Conservation (phyloP, 306 rosid genomes). For the Medicago ruthenica region DNA sequence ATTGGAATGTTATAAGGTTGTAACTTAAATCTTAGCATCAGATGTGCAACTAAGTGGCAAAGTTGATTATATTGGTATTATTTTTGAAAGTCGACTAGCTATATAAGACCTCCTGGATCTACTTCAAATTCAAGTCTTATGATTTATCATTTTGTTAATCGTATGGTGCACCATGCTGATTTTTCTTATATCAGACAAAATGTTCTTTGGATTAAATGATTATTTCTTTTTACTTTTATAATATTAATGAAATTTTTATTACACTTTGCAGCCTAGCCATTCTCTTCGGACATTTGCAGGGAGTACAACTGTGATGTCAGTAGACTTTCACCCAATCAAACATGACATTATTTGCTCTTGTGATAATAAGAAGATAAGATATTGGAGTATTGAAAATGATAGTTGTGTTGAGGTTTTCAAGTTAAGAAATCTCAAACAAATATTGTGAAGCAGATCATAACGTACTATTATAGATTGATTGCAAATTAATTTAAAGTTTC, state of each 20-base stretch:
- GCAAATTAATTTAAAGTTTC: conserved; percentile 23
- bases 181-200: conserved; percentile 22
- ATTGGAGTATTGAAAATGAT: conserved; percentile 80
- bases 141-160: conserved; percentile 11
- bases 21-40: conserved; percentile 21
- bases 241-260: conserved; percentile 41
- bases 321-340: conserved; percentile 83
- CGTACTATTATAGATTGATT: not conserved
- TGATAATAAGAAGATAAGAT: conserved; percentile 75
- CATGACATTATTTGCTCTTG: conserved; percentile 81
- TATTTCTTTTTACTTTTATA: not conserved
- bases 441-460: conserved; percentile 3
- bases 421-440: conserved; percentile 55
- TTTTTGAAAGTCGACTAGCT: conserved; percentile 12
- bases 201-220: conserved; percentile 4
- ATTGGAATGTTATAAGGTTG: not conserved
- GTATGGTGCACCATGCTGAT: not conserved
- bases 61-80: conserved; percentile 22
- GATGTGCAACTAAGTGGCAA: conserved; percentile 22
- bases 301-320: conserved; percentile 69
- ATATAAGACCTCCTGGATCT: not conserved
- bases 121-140: not conserved
- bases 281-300: conserved; percentile 77
- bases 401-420: conserved; percentile 68
- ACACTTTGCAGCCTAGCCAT: too few species aligned